Percentiles rank a stretch among this genome's conserved stretches.
These are phyloP conservation scores for Suillus alpinus DNA, from an alignment of 768 basidiomycete species.

Conservation along the genomic window DNA sequence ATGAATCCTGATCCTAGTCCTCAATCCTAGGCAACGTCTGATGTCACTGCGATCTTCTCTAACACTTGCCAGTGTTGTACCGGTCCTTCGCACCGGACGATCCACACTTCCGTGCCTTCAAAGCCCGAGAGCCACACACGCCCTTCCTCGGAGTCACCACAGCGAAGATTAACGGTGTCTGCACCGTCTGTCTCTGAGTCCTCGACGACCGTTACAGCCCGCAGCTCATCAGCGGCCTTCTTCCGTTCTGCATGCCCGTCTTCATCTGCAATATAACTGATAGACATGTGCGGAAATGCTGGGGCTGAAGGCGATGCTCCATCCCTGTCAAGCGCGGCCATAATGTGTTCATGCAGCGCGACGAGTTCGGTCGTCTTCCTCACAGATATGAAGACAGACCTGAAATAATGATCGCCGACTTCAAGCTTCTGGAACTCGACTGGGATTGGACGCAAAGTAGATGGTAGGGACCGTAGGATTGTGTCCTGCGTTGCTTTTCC, in stretches of 20 bases:
- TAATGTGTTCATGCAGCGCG: slow-evolving; percentile 48
- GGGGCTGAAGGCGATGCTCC: slow-evolving; percentile 48
- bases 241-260: slow-evolving; percentile 55
- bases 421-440: slow-evolving; percentile 53
- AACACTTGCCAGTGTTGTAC: slow-evolving; percentile 57
- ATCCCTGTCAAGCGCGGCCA: slow-evolving; percentile 31
- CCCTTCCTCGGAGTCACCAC: slow-evolving; percentile 15
- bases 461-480: slow-evolving; percentile 40
- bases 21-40: background rate
- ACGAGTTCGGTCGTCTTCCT: slow-evolving; percentile 42
- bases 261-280: slow-evolving; percentile 70
- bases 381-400: slow-evolving; percentile 63
- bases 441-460: slow-evolving; percentile 31
- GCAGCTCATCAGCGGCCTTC: slow-evolving; percentile 43
- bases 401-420: slow-evolving; percentile 63
- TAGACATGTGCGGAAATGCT: slow-evolving; percentile 66
- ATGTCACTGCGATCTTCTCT: slow-evolving; percentile 29
- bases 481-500: slow-evolving; percentile 10
- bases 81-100: slow-evolving; percentile 55
- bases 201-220: slow-evolving; percentile 33
- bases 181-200: slow-evolving; percentile 25
- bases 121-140: slow-evolving; percentile 40
- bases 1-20: background rate
- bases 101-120: slow-evolving; percentile 52
- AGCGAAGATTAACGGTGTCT: slow-evolving; percentile 24